Evolutionary conservation across 2,329 filamentous ascomycete species (phyloP), one percentile per base, ranked within the genome.

Genomic region (Colletotrichum scovillei): DNA sequence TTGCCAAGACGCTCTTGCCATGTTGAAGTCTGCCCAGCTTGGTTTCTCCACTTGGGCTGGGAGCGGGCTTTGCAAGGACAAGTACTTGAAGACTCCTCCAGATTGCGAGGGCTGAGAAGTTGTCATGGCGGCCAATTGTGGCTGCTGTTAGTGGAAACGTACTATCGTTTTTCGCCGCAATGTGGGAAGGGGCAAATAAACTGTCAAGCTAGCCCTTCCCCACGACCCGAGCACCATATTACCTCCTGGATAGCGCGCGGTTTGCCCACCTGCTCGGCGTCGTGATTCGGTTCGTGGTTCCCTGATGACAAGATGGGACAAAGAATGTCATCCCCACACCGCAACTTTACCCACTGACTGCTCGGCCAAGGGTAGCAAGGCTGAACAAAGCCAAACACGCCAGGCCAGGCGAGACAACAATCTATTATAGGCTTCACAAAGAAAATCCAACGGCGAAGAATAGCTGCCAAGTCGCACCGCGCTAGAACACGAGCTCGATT

Each of bases 81-180:
- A 19, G 19, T 49, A 11, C 8, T 7, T 16, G 26, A 14, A 19
- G 26, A 38, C 12, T 24, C 14, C 1, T 42, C 7, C 30, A 59
- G 8, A 59, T 49, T 63, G 52, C 28, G 57, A 68, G 63, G 53
- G n/a, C 63, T 53, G 8, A 9, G 8, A 9, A 38, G 19, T 49
- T 63, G 63, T 63, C 63, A 59, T 67, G 32, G 72, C 69, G 58
- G 30, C 72, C 63, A n/a, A 72, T 5, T n/a, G 69, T 74, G 72
- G 68, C 69, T 72, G 56, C 26, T 67, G 53, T 69, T 72, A 73
- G 63, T 63, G 69, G 32, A 56, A 68, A 60, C 30, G 46, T 38
- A 63, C 68, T 73, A 74, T 67, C 55, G 58, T 59, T 66, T 73
- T 24, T 60, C 16, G 19, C 42, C 42, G 53, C 32, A 56, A 49